Evolutionary conservation across 768 basidiomycete species (phyloP), one percentile per base, ranked within the genome.

Genomic region (Mycena rosella): DNA sequence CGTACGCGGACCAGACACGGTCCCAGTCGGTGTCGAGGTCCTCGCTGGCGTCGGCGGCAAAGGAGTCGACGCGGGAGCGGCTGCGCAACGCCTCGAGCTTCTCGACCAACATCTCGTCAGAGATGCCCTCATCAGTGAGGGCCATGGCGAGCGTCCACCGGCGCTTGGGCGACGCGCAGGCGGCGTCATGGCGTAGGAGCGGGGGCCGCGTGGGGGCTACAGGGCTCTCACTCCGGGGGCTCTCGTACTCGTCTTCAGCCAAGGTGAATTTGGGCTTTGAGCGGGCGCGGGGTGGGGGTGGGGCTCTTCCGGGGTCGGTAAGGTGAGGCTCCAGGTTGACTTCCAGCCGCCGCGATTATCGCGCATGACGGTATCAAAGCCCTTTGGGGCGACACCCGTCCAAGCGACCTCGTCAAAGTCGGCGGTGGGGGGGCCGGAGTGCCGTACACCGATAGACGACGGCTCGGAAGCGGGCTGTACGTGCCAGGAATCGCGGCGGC

Each of bases 41-140:
- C n/a, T n/a, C n/a, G n/a, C n/a, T n/a, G n/a, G n/a, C n/a, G n/a
- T n/a, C n/a, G n/a, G n/a, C n/a, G n/a, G n/a, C n/a, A n/a, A n/a
- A n/a, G n/a, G n/a, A n/a, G n/a, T n/a, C n/a, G n/a, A n/a, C n/a
- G 70, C 74, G 52, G 69, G 75, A 73, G 72, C 63, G 65, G 32
- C 67, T 74, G 32, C 82, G 76, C 69, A 87, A 82, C 24, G 75
- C 75, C 72, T 88, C 87, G 27, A 88, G 78, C 52, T 79, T 79
- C 53, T 83, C 77, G 8, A 88, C 80, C 14, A 88, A 77, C 38
- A 78, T 81, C 69, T 87, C 86, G 72, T 88, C 86, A 3, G 86
- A 80, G 54, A 87, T 78, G 20, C 76, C 82, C 29, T 86, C 82
- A 53, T 87, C 84, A 29, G 81, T 85, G 66, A 88, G 82, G 18